These are phyloP conservation scores for Lunasporangiospora selenospora DNA, from an alignment of 192 early-diverging fungal genomes.

Conservation along the genomic window DNA sequence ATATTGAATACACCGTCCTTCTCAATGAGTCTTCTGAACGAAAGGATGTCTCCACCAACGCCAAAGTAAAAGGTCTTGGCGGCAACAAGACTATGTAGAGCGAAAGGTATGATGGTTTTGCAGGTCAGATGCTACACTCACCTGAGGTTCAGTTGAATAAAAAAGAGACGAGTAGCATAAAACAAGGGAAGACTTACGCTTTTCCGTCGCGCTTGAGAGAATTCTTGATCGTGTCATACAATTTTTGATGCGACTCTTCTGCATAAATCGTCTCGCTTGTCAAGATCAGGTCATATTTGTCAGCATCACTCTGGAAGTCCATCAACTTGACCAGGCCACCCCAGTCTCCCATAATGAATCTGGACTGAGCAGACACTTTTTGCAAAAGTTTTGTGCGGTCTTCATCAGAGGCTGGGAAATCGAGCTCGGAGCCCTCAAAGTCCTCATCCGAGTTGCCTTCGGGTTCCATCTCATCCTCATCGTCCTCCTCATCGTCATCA, in stretches of 20 bases:
- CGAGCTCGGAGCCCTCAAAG: conserved; percentile 40
- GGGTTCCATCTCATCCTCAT: conserved; percentile 52
- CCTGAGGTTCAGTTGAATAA: not conserved
- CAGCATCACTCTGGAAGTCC: conserved; percentile 47
- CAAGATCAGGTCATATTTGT: conserved; percentile 75
- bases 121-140: not conserved
- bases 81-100: conserved; percentile 69
- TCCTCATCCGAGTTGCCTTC: conserved; percentile 36
- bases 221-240: conserved; percentile 69
- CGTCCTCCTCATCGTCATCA: conserved; percentile 44
- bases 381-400: conserved; percentile 32
- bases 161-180: not conserved
- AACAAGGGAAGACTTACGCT: conserved; percentile 51
- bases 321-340: conserved; percentile 53
- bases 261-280: conserved; percentile 84
- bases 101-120: not conserved
- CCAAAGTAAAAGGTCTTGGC: conserved; percentile 98
- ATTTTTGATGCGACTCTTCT: conserved; percentile 61
- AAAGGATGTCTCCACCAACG: conserved; percentile 81
- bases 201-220: conserved; percentile 53
- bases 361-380: conserved; percentile 49
- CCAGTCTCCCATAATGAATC: conserved; percentile 77
- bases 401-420: conserved; percentile 47
- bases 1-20: conserved; percentile 60
- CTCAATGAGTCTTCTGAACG: conserved; percentile 72